Evolutionary conservation across 1,284 basidiomycete genomes (phyloP), one percentile per base, ranked within the genome.

Genomic region (Leccinum pallidistipes): DNA sequence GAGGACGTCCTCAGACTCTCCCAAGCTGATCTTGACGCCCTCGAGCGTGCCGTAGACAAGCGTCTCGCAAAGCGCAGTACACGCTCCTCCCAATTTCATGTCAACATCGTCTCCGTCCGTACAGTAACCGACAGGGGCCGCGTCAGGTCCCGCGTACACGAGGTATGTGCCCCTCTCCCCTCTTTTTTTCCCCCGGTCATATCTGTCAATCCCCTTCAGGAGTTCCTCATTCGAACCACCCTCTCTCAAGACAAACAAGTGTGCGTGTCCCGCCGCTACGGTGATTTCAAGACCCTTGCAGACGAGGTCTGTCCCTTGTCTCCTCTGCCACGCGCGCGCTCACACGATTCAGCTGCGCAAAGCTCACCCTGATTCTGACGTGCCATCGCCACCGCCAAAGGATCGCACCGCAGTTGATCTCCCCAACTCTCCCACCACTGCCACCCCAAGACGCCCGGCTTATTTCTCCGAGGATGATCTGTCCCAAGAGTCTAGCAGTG

Each of bases 161-260:
- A 97, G 77, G 93, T 92, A 70, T 53, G 54, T 11, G 78, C 69
- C 18, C 18, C 34, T 34, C 34, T 34, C 40, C 38, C 43, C 21
- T 21, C 21, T 21, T 21, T 21, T 21, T 56, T 59, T 12, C 58
- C 59, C 61, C 12, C 10, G 4, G 14, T 54, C 64, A 34, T 45
- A 56, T 45, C 51, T 56, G 57, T 49, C 5, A 53, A 31, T 51
- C 45, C 21, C 10, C 51, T 3, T 16, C 69, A 95, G 91, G 97
- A 98, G 81, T 99, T 99, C 74, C 87, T 99, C 69, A 88, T 99
- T 40, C 86, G 94, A 32, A 99, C 97, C 0, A 84, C 89, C 12
- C 82, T 94, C 36, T 83, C 86, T 3, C 83, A 86, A 11, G 83
- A 84, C 63, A 81, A 81, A 1, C 95, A 97, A 66, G 83, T 94